Evolutionary conservation across 1,139 yeast species (phyloP).

Genomic region (Sugiyamaella paludigena): DNA sequence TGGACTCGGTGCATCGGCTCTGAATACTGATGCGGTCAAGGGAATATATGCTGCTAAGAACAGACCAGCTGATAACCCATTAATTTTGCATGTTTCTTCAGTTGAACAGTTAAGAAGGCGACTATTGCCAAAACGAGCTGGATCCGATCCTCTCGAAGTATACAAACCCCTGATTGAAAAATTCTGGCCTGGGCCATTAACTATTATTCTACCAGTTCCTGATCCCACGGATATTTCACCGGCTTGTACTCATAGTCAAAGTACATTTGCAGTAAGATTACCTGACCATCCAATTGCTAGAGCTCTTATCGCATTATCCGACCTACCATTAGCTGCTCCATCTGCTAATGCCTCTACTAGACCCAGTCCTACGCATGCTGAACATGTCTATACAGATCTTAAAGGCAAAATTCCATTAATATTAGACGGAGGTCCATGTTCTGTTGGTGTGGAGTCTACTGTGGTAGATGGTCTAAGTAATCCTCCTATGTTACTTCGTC

Average conservation of each 20-base stretch:
- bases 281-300: conserved; percentile 88
- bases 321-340: conserved; percentile 93
- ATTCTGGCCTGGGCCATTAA: conserved; percentile 97
- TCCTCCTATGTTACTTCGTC: conserved; percentile 88
- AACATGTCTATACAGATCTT: conserved; percentile 78
- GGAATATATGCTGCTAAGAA: conserved; percentile 84
- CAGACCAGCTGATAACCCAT: conserved; percentile 92
- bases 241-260: conserved; percentile 79
- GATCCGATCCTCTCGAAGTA: conserved; percentile 41
- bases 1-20: conserved; percentile 88
- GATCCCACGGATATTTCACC: conserved; percentile 56
- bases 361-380: conserved; percentile 89
- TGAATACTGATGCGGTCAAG: conserved; percentile 66
- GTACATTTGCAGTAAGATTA: conserved; percentile 86
- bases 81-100: conserved; percentile 86
- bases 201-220: conserved; percentile 71
- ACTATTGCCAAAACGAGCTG: conserved; percentile 44
- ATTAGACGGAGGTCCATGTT: conserved; percentile 84
- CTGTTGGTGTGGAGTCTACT: conserved; percentile 92
- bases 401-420: conserved; percentile 79
- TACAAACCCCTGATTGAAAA: conserved; percentile 60
- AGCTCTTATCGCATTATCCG: conserved; percentile 82
- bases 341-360: conserved; percentile 95
- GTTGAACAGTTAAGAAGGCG: conserved; percentile 64
- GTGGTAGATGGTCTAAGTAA: conserved; percentile 82